phyloP scores from a whole-genome alignment of 2,329 filamentous ascomycete genomes.

The Aureobasidium pullulans region DNA sequence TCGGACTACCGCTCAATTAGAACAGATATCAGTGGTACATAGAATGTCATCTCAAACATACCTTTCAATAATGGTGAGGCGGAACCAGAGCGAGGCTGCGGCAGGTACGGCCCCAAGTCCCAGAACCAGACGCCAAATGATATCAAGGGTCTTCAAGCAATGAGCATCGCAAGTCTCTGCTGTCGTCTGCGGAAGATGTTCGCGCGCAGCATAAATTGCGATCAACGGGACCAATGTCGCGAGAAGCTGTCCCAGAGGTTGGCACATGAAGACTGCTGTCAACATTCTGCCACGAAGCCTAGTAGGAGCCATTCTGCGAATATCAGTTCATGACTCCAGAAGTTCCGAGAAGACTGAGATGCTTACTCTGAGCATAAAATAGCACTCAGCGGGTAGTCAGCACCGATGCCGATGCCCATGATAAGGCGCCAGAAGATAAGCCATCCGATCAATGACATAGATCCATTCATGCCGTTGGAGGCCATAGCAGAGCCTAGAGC shows the following conservation, averaged over 20 bases:
- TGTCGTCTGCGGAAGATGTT: not conserved
- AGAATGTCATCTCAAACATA: not conserved
- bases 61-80: constrained; percentile 34
- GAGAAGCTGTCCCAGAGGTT: constrained; percentile 34
- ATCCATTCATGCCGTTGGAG: constrained; percentile 27
- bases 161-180: not conserved
- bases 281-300: constrained; percentile 34
- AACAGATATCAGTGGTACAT: not conserved
- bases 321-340: not conserved
- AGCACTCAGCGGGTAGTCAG: constrained; percentile 32
- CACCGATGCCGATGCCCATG: constrained; percentile 34
- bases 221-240: not conserved
- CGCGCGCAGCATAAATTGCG: not conserved
- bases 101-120: constrained; percentile 34
- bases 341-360: not conserved
- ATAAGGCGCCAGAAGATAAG: constrained; percentile 33
- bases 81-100: constrained; percentile 31
- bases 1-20: constrained; percentile 18
- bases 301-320: constrained; percentile 23
- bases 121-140: constrained; percentile 33
- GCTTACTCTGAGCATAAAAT: constrained; percentile 32
- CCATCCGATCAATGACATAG: constrained; percentile 27
- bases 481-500: constrained; percentile 65
- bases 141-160: constrained; percentile 22
- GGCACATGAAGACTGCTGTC: constrained; percentile 35